Evolutionary conservation across 208 protist species (phyloP), one percentile per base, ranked within the genome.

Genomic region (Leishmania turanica): DNA sequence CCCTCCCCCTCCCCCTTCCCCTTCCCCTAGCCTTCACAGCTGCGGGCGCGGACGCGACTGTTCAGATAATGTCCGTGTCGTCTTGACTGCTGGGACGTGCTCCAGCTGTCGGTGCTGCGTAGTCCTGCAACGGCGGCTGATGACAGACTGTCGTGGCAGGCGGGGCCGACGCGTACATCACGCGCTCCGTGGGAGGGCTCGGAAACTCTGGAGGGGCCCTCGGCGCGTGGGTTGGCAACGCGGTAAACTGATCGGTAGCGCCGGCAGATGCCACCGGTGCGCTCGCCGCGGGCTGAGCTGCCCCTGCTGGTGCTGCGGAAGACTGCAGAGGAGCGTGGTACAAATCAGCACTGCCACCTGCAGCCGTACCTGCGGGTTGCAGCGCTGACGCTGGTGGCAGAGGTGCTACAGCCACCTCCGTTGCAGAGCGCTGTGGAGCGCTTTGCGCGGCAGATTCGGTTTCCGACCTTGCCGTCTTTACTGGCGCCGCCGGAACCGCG

Each of bases 31-130:
- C 17, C 24, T 53, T 73, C 24, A 7, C 24, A n/a, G 24, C 47
- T 11, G 34, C 27, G n/a, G 45, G 47, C 47, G 40, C 24, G 51
- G n/a, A 21, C 6, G 47, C 74, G 24, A 51, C 34, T 24, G 6
- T 8, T 56, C 37, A 84, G 42, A 84, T 84, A 40, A 84, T 24
- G 17, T 84, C 80, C 17, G 80, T 84, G 53, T 56, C 80, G 69
- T 49, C 68, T 9, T 62, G 60, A 17, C 42, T 31, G 21, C 8
- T 13, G 11, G 42, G 34, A 15, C 45, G 51, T 69, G n/a, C 51
- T 15, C 27, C 53, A 40, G 11, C 47, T 11, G 51, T 15, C 31
- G 72, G 1, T 31, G 19, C 69, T 34, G 69, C 42, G 31, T 31
- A 51, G 51, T 53, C 69, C 11, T 31, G 40, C 9, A 34, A 7